Evolutionary conservation across 2,329 filamentous ascomycete species (phyloP).

Genomic region (Apiospora marii): DNA sequence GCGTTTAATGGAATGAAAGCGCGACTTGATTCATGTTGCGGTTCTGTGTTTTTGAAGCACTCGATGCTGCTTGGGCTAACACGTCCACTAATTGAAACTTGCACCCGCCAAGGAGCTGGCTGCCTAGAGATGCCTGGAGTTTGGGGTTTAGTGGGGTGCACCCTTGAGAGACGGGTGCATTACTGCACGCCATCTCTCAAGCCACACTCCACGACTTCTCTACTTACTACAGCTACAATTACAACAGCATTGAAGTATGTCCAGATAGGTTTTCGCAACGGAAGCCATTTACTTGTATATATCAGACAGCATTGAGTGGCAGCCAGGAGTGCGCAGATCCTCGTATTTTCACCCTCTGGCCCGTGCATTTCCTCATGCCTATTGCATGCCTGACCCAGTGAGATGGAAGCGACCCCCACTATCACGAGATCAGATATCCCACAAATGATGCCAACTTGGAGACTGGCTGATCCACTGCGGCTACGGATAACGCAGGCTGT

Average conservation of each 20-base stretch:
- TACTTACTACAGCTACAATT: background rate
- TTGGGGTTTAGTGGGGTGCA: background rate
- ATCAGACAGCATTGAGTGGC: background rate
- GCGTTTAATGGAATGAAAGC: too few relatives aligned
- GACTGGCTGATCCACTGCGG: background rate
- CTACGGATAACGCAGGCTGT: background rate
- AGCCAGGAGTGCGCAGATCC: background rate
- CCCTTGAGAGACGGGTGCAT: background rate
- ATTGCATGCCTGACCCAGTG: background rate
- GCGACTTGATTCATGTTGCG: too few relatives aligned
- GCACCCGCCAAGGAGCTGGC: background rate
- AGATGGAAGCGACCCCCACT: background rate
- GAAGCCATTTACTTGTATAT: too few relatives aligned
- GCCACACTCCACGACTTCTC: background rate
- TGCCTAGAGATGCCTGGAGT: background rate
- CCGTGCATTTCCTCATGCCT: background rate
- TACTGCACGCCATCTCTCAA: background rate
- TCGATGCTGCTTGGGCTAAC: too few relatives aligned
- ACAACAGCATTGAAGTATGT: background rate
- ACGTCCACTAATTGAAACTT: background rate
- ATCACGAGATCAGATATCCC: background rate
- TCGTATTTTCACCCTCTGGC: background rate
- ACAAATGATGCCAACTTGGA: background rate
- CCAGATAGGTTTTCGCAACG: too few relatives aligned
- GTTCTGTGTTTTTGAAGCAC: too few relatives aligned